Evolutionary conservation across 2,329 filamentous ascomycete genomes (phyloP).

Genomic region (Onygenales sp.): DNA sequence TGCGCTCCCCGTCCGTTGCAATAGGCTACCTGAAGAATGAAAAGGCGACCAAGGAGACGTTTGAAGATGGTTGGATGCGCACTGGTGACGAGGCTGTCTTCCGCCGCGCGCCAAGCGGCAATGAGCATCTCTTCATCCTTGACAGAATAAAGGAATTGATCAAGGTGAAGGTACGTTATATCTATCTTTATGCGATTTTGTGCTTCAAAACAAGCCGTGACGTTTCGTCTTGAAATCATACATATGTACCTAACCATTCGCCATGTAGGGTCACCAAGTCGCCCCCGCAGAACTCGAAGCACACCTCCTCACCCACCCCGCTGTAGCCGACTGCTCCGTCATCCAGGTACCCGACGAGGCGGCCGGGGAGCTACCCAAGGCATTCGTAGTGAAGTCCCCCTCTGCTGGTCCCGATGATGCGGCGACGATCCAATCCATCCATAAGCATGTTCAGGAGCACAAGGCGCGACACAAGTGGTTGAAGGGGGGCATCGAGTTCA

Average conservation of each 20-base stretch:
- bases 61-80: conserved; percentile 67
- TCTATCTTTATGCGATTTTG: not conserved
- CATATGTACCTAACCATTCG: conserved; percentile 1
- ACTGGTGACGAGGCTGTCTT: conserved; percentile 80
- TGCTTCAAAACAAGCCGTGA: not conserved
- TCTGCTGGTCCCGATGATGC: conserved; percentile 45
- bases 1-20: conserved; percentile 67
- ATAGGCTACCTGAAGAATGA: conserved; percentile 83
- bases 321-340: conserved; percentile 70
- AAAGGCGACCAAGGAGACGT: conserved; percentile 73
- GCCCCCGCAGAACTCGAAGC: conserved; percentile 76
- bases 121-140: conserved; percentile 76
- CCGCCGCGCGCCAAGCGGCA: conserved; percentile 51
- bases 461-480: conserved; percentile 56
- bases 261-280: conserved; percentile 62
- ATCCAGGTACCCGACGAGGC: conserved; percentile 60
- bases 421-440: conserved; percentile 41
- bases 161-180: conserved; percentile 57
- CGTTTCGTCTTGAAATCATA: not conserved
- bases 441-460: conserved; percentile 50
- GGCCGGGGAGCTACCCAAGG: conserved; percentile 55
- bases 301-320: conserved; percentile 63
- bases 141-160: conserved; percentile 74
- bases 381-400: conserved; percentile 52
- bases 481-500: conserved; percentile 49